These are phyloP conservation scores for Penicillium nordicum DNA, from an alignment of 2,329 filamentous ascomycete species.

Conservation along the genomic window DNA sequence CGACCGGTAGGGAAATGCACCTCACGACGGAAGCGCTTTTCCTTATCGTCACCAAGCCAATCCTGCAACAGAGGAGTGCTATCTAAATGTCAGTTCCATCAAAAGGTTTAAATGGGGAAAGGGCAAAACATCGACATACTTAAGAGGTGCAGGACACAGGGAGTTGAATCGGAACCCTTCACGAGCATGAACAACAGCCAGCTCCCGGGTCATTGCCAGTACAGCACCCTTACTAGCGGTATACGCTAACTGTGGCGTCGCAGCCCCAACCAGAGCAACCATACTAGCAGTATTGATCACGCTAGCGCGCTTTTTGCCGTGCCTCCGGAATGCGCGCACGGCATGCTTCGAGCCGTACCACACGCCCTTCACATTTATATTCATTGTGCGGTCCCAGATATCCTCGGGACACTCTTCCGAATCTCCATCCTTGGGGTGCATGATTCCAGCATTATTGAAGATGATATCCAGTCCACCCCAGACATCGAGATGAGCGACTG, in stretches of 20 bases:
- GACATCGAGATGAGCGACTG: conserved; percentile 69
- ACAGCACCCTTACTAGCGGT: conserved; percentile 93
- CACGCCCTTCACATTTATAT: conserved; percentile 95
- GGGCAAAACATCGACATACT: conserved; percentile 46
- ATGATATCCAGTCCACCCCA: conserved; percentile 89
- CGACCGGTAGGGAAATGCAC: conserved; percentile 84
- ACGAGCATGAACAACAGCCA: conserved; percentile 86
- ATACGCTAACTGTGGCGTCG: conserved; percentile 86
- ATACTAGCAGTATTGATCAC: conserved; percentile 92
- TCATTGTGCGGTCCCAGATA: conserved; percentile 91
- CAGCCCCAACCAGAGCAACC: conserved; percentile 80
- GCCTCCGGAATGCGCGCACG: conserved; percentile 71
- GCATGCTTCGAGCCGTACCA: conserved; percentile 95
- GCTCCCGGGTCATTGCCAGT: conserved; percentile 80
- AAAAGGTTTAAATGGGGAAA: background rate
- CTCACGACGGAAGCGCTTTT: conserved; percentile 78
- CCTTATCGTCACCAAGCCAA: conserved; percentile 83
- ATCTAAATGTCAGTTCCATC: conserved; percentile 25
- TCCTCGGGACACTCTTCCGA: conserved; percentile 80
- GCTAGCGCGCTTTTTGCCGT: conserved; percentile 74
- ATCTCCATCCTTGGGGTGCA: conserved; percentile 79
- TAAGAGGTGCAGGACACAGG: conserved; percentile 84
- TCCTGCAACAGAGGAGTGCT: conserved; percentile 85
- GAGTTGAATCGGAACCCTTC: conserved; percentile 89
- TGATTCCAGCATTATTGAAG: conserved; percentile 98